Percentiles rank a stretch among this genome's conserved stretches.
Conservation (phyloP, 2,329 filamentous ascomycete genomes). For the Macrophomina pseudophaseolina region DNA sequence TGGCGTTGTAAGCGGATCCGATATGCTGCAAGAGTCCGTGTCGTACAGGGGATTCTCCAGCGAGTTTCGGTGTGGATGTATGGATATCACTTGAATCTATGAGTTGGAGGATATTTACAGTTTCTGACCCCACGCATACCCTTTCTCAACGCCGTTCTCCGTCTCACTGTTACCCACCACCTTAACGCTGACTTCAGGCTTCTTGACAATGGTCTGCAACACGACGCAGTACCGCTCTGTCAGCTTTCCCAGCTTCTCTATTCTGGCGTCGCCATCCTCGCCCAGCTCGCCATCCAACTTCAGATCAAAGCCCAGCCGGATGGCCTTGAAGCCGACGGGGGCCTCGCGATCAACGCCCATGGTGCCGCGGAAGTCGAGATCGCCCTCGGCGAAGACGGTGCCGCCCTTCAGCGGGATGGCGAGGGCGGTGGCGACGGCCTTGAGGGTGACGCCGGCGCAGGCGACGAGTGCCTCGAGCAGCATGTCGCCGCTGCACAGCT, state of each 20-base stretch:
- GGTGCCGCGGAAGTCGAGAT: constrained; percentile 57
- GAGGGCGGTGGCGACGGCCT: constrained; percentile 56
- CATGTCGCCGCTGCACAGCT: constrained; percentile 58
- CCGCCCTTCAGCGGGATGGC: constrained; percentile 51
- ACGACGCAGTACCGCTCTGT: constrained; percentile 57
- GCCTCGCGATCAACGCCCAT: constrained; percentile 54
- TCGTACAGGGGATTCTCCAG: no score
- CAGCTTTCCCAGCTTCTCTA: constrained; percentile 54
- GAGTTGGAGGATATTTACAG: neutral
- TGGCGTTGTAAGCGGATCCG: no score
- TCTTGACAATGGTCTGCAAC: constrained; percentile 21
- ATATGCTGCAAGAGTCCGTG: no score
- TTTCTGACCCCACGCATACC: constrained; percentile 3
- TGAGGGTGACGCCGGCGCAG: constrained; percentile 57
- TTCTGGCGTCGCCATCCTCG: constrained; percentile 48
- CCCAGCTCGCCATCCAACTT: neutral
- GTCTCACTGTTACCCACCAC: constrained; percentile 1
- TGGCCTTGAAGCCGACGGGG: constrained; percentile 55
- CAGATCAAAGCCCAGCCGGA: constrained; percentile 49
- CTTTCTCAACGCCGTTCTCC: constrained; percentile 31
- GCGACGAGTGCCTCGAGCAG: constrained; percentile 57
- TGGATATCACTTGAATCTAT: neutral
- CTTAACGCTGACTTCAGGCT: constrained; percentile 4
- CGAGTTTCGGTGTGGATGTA: no score
- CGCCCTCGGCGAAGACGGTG: constrained; percentile 51